Percentiles rank a stretch among this genome's conserved stretches.
phyloP scores from a whole-genome alignment of 2,329 filamentous ascomycete genomes.

The Pyrenophora tritici-repentis region DNA sequence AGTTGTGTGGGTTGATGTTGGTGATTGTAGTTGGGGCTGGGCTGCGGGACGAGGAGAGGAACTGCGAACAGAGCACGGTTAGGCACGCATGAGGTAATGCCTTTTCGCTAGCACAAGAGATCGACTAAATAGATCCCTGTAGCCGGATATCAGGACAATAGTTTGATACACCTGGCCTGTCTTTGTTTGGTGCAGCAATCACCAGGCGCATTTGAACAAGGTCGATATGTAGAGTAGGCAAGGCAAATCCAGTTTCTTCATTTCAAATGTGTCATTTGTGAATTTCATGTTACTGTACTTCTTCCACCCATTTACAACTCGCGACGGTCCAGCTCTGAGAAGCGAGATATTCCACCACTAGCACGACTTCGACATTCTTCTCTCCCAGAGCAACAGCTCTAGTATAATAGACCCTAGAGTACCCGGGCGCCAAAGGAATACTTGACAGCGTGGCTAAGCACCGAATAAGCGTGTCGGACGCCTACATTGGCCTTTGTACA shows the following conservation, averaged over 20 bases:
- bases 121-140: constrained; percentile 23
- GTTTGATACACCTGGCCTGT: background rate
- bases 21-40: constrained; percentile 30
- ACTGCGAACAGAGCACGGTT: constrained; percentile 34
- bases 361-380: background rate
- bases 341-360: background rate
- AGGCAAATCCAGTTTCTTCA: background rate
- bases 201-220: background rate
- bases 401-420: background rate
- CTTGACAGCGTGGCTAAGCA: too few species aligned
- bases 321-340: background rate
- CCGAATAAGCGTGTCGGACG: too few species aligned
- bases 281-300: constrained; percentile 4
- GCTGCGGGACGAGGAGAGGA: constrained; percentile 28
- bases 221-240: background rate
- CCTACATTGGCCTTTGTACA: too few species aligned
- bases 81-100: constrained; percentile 47
- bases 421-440: too few species aligned
- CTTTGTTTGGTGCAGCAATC: background rate
- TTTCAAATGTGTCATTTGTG: background rate
- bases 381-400: background rate
- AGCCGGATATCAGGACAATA: constrained; percentile 12
- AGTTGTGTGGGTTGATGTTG: constrained; percentile 23
- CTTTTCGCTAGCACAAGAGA: constrained; percentile 37
- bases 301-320: background rate